These are phyloP conservation scores for Leptographium radiaticola DNA, from an alignment of 2,329 filamentous ascomycete genomes.

Conservation along the genomic window DNA sequence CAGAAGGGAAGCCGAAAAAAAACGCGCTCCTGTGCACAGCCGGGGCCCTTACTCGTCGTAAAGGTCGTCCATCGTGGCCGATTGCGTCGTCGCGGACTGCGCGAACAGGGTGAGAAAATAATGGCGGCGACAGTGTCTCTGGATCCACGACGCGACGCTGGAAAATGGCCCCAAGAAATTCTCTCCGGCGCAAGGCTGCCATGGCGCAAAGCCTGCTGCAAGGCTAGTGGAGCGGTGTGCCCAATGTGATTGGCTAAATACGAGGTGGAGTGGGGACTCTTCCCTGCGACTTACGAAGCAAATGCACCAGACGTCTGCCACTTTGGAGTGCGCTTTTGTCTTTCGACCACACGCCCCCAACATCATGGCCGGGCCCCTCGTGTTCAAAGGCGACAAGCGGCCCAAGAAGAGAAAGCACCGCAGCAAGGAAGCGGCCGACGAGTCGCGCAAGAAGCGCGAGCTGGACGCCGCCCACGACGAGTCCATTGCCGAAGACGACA, in stretches of 20 bases:
- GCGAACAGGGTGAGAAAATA: neutral
- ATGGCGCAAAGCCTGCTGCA: neutral
- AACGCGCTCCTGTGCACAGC: neutral
- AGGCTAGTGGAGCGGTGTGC: neutral
- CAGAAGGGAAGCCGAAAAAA: conserved; percentile 2
- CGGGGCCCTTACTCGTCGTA: conserved; percentile 67
- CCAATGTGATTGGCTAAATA: neutral
- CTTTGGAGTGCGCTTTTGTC: no score
- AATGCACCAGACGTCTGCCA: no score
- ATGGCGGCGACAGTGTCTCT: neutral
- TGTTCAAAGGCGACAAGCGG: conserved; percentile 97
- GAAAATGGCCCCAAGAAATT: neutral
- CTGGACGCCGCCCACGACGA: conserved; percentile 21
- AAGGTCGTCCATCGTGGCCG: conserved; percentile 63
- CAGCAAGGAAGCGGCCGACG: conserved; percentile 28
- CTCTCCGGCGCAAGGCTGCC: conserved; percentile 1
- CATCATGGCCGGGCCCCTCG: conserved; percentile 72
- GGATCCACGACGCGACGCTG: neutral
- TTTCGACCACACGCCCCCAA: neutral
- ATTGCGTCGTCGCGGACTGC: neutral
- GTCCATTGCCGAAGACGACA: conserved; percentile 54
- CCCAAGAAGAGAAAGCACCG: conserved; percentile 78
- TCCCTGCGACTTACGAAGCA: no score
- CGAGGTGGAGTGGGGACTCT: neutral
- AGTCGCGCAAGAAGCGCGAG: conserved; percentile 22